Evolutionary conservation across 352 stramenopile genomes (phyloP), one percentile per base, ranked within the genome.

Genomic region (Elongisporangium undulatum): DNA sequence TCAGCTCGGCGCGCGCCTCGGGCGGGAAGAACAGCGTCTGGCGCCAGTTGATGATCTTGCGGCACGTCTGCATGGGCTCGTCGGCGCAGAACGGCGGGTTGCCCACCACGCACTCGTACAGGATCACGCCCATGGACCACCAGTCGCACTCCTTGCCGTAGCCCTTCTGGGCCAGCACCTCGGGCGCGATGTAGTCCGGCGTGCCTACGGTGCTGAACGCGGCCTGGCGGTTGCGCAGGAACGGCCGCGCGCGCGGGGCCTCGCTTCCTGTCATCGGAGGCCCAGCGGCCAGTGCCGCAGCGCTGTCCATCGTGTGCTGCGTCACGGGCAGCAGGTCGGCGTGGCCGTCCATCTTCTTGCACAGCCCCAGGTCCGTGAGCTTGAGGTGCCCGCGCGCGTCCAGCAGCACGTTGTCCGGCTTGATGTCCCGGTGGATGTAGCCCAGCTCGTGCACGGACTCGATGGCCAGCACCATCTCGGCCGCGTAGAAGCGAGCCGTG

Each of bases 81-180:
- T 99, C 96, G 3, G 97, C 96, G 75, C 99, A 99, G 71, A 99
- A 99, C 12, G 97, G 97, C 45, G 98, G 98, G 77, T 99, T 99
- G 15, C 98, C 98, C 13, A 99, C 94, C 39, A 99, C 79, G 72
- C 97, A 99, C 78, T 99, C 97, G 75, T 99, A 99, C 82, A 99
- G 95, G 65, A 99, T 99, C 16, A 99, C 97, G 23, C 98, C 98
- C 54, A 99, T 83, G 49, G 86, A 98, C 97, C 98, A 99, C 97
- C 97, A 99, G 86, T 99, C 98, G 54, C 98, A 98, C 61, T 89
- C 97, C 74, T 79, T 95, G 38, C 68, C 73, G 52, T 83, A 74
- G 20, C 69, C 74, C 56, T 95, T 92, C 69, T 97, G 85, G 20
- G 91, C 88, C 58, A 99, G 78, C 56, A 99, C 97, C 69, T 99